Conservation (phyloP, 805 yeast species). For the Cyberlindnera mississippiensis region DNA sequence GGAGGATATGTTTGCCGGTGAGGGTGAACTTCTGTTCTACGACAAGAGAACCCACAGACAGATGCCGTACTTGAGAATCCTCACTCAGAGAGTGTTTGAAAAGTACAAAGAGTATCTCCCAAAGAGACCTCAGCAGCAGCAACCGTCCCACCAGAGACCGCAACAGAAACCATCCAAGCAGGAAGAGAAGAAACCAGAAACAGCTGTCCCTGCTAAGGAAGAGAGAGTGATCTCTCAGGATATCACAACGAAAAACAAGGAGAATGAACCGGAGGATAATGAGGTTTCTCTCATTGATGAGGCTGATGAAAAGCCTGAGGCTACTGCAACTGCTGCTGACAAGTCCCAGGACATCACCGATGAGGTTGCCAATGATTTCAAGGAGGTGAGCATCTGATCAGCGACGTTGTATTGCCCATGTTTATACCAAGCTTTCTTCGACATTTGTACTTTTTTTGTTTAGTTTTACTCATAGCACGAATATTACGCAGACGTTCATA, state of each 20-base stretch:
- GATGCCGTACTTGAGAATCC: conserved; percentile 38
- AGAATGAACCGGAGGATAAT: conserved; percentile 11
- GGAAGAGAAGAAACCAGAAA: conserved; percentile 16
- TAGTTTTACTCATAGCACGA: too few species aligned
- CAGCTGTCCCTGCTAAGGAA: too few species aligned
- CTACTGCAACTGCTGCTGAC: too few species aligned
- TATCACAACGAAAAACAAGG: conserved; percentile 18
- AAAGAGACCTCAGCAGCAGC: conserved; percentile 15
- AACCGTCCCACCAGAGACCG: conserved; percentile 3
- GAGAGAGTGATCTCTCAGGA: conserved; percentile 22
- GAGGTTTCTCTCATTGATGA: conserved; percentile 12
- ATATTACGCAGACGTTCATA: too few species aligned
- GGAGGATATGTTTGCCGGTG: conserved; percentile 67
- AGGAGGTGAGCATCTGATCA: conserved; percentile 23
- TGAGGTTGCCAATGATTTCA: conserved; percentile 18
- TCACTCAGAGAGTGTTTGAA: conserved; percentile 32
- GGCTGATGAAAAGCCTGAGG: too few species aligned
- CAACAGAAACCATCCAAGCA: conserved; percentile 13
- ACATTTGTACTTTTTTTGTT: too few species aligned
- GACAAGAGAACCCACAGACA: conserved; percentile 53
- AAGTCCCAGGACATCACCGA: conserved; percentile 3
- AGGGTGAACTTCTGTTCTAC: conserved; percentile 68
- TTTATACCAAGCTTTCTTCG: too few species aligned
- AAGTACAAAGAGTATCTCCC: conserved; percentile 17
- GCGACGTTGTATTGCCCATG: too few species aligned